These are phyloP conservation scores for Ulota crispa DNA, from an alignment of 225 moss, liverwort and hornwort species.

Conservation along the genomic window DNA sequence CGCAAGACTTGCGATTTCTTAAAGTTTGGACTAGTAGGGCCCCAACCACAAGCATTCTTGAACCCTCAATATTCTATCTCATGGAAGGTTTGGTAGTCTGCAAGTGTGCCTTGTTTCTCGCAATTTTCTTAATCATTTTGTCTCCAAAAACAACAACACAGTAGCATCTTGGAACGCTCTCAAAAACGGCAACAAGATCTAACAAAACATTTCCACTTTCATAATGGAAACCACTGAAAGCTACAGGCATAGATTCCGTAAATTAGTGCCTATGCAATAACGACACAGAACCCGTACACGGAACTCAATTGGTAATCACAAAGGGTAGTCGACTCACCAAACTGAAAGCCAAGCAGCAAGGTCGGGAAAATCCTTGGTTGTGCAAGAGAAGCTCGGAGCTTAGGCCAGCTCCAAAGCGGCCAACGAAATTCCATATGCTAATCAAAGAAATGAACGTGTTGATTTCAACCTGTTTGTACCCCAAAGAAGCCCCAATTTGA, in stretches of 20 bases:
- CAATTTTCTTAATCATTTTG: background rate
- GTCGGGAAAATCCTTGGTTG: slow-evolving; percentile 45
- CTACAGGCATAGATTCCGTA: background rate
- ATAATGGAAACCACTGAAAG: background rate
- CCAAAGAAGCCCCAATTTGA: slow-evolving; percentile 66
- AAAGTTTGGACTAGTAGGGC: too few relatives aligned
- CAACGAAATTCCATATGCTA: slow-evolving; percentile 81
- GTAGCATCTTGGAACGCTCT: background rate
- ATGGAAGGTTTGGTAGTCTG: too few relatives aligned
- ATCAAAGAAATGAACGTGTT: slow-evolving; percentile 61
- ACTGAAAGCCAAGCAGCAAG: slow-evolving; percentile 46
- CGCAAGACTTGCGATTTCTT: too few relatives aligned
- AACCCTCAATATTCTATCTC: too few relatives aligned
- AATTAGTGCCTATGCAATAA: background rate
- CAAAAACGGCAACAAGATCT: background rate
- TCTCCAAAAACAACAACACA: background rate
- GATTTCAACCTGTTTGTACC: slow-evolving; percentile 49
- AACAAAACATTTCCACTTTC: background rate
- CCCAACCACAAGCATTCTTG: too few relatives aligned
- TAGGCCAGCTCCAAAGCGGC: slow-evolving; percentile 62
- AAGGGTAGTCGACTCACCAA: slow-evolving; percentile 27
- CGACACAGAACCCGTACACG: background rate
- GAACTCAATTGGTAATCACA: background rate
- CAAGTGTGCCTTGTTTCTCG: too few relatives aligned
- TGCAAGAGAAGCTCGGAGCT: slow-evolving; percentile 59